Percentiles rank a stretch among this genome's conserved stretches.
Evolutionary conservation across 2,329 filamentous ascomycete genomes (phyloP).

Genomic region (Macroventuria anomochaeta): DNA sequence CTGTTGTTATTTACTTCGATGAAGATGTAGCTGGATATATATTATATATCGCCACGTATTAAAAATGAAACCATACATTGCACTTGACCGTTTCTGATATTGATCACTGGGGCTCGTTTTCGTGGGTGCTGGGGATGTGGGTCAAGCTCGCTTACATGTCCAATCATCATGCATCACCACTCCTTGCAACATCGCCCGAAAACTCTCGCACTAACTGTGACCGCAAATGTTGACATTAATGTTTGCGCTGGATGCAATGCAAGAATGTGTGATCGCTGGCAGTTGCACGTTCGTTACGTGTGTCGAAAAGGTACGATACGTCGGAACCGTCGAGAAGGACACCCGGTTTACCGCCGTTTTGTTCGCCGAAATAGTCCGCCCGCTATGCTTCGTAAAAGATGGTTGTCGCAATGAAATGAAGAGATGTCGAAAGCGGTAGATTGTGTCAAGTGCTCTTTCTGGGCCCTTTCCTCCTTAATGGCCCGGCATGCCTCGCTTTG

Average conservation of each 20-base stretch:
- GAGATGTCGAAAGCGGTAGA: neutral
- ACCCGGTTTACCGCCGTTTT: neutral
- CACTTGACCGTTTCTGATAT: neutral
- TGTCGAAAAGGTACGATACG: neutral
- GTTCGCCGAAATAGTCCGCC: conserved; percentile 2
- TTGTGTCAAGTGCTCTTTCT: conserved; percentile 19
- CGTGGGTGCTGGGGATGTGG: conserved; percentile 3
- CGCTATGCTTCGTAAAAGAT: conserved; percentile 15
- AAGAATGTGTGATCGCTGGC: neutral
- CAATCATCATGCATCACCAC: neutral
- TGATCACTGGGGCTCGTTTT: neutral
- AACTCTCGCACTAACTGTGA: neutral
- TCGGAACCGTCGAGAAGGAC: neutral
- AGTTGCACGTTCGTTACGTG: too few species aligned
- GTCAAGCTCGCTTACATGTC: conserved; percentile 17
- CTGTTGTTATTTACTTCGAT: conserved; percentile 28
- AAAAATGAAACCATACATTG: neutral
- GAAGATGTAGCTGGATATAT: neutral
- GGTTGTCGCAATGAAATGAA: neutral
- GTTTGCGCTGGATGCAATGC: neutral
- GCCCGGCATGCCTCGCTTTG: conserved; percentile 2
- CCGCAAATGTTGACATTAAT: neutral
- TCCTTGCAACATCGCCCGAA: neutral
- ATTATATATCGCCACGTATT: neutral
- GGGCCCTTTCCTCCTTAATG: conserved; percentile 24